These are phyloP conservation scores for Singerocomus rubriflavus DNA, from an alignment of 1,284 basidiomycete genomes.

Conservation along the genomic window DNA sequence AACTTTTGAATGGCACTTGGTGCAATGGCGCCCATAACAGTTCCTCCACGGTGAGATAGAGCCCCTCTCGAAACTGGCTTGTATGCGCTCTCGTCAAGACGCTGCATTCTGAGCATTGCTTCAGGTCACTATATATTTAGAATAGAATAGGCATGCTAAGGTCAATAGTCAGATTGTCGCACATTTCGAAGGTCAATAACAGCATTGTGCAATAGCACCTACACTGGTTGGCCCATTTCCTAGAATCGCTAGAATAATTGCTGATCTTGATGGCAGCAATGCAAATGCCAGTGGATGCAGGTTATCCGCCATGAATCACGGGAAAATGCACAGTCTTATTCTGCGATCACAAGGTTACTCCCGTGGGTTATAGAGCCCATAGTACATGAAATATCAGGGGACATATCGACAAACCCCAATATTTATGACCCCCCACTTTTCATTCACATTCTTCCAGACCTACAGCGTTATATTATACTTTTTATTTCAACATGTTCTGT, in stretches of 20 bases:
- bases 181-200: constrained; percentile 14
- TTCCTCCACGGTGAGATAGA: neutral
- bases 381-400: too few species aligned
- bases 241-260: neutral
- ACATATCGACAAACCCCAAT: too few species aligned
- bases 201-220: neutral
- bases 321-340: neutral
- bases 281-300: neutral
- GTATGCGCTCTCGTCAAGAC: neutral
- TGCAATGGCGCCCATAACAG: neutral
- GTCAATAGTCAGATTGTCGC: constrained; percentile 11
- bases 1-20: too few species aligned
- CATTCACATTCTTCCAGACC: too few species aligned
- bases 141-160: too few species aligned
- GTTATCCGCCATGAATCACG: neutral
- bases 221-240: constrained; percentile 3
- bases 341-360: neutral
- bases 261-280: constrained; percentile 10
- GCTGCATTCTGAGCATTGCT: neutral
- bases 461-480: too few species aligned
- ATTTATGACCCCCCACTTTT: too few species aligned
- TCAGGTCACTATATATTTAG: constrained; percentile 3
- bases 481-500: too few species aligned
- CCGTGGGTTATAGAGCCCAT: too few species aligned
- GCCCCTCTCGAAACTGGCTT: neutral